Base-by-base conservation (phyloP, 2,329 filamentous ascomycete species). In the Apiospora kogelbergensis region DNA sequence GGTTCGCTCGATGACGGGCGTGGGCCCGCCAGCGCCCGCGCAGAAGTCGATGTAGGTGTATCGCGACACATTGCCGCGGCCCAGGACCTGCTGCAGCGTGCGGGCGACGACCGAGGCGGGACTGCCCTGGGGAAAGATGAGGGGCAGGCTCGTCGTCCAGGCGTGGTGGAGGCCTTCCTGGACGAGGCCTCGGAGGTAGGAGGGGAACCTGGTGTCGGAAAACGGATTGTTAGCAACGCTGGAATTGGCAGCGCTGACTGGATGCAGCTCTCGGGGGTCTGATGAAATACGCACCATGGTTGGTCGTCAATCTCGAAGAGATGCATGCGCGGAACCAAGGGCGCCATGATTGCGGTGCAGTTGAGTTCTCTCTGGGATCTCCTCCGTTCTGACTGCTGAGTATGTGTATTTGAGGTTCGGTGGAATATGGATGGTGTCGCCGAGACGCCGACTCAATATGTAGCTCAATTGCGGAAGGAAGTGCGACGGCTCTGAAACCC, bases 41-140 rank as follows among this genome's bases (percentile, higher is more conserved):
- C 91, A 93, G 79, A 94, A 93, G 80, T 95, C 92, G 71, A 94
- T 85, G 73, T 92, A 89, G 22, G 86, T 89, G 78, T 91, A 89
- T 1, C 82, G 78, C 22, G 83, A 80, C 1, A 88, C 80, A 33
- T 81, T 75, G 6, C 75, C 70, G 6, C 75, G 70, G 44, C 84
- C 83, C 17, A 91, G 83, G 53, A 86, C 80, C 26, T 79, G 79
- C 46, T 84, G 81, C 63, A 93, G 84, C 24, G 88, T 80, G 57
- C 82, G 78, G 63, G 90, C 87, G n/a, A 88, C 89, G 53, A 90
- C 77, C n/a, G 84, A 80, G 22, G 90, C 89, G 1, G 90, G 88
- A 10, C 88, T 86, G 63, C 37, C 63, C 66, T 80, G 79, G 37
- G 80, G 76, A 74, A 92, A 89, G 6, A 92, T 73, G 42, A 88